Evolutionary conservation across 176 grass and related monocot genomes (phyloP), one percentile per base, ranked within the genome.

Genomic region (Zoysia pacifica): DNA sequence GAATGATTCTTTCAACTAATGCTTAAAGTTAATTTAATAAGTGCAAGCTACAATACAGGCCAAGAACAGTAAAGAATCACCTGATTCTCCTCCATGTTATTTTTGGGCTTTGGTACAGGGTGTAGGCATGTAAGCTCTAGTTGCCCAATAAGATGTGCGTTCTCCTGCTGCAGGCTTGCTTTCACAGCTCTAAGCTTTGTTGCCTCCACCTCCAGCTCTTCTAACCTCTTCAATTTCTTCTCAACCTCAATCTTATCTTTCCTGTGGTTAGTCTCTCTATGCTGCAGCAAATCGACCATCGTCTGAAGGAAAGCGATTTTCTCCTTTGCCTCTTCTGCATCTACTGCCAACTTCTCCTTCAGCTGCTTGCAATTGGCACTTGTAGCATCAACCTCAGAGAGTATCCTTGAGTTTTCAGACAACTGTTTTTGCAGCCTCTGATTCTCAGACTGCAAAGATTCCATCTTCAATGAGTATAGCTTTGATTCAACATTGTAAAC

Each of bases 381-480:
- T 62, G 88, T 84, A 4, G 20, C 80, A 75, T 95, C 88, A 67
- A 93, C 84, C 84, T 93, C 81, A 35, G 78, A 74, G n/a, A 84
- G 8, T 42, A 81, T 51, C 65, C 84, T 88, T 20, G 86, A 86
- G 67, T 64, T 83, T 48, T 93, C 90, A 2, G 82, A 73, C 50
- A 95, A n/a, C 69, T 90, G 86, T 48, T 75, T 66, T 66, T 79
- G 74, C 61, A 99, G 81, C 49, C 52, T 93, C 80, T 80, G 75
- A 72, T 99, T 99, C 70, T 99, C 93, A 65, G 93, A 75, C 68
- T 91, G 77, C 80, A 99, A 88, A 50, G 96, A 90, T 52, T 87
- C 86, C 3, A 99, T 88, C 82, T 90, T 95, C 75, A 99, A 38
- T 18, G 48, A 65, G 79, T 95, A 91, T 15, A 95, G 65, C 85